Conservation (phyloP, 306 rosid genomes). For the Pterocarpus macrocarpus region DNA sequence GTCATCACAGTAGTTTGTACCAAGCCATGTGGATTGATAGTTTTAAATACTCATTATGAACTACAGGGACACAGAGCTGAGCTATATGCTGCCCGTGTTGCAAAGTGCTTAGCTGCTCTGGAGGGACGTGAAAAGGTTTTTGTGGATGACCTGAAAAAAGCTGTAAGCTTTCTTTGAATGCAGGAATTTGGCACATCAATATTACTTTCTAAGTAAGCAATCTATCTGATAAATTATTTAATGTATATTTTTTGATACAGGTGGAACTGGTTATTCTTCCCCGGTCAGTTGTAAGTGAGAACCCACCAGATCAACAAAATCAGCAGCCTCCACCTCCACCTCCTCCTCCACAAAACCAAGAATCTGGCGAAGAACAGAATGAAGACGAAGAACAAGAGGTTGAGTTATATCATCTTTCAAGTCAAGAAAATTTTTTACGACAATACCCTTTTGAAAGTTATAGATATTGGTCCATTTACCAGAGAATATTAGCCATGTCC, state of each 20-base stretch:
- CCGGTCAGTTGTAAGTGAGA: slow-evolving; percentile 77
- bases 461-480: slow-evolving; percentile 30
- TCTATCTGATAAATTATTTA: slow-evolving; percentile 9
- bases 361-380: slow-evolving; percentile 82
- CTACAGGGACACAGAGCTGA: slow-evolving; percentile 98
- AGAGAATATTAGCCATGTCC: slow-evolving; percentile 30
- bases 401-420: slow-evolving; percentile 45
- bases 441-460: background rate
- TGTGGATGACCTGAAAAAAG: slow-evolving; percentile 94
- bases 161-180: slow-evolving; percentile 71
- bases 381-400: slow-evolving; percentile 92
- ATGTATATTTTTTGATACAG: slow-evolving; percentile 58
- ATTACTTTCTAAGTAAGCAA: slow-evolving; percentile 33
- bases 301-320: slow-evolving; percentile 92
- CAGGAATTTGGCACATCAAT: slow-evolving; percentile 25
- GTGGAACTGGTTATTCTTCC: slow-evolving; percentile 97
- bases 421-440: slow-evolving; percentile 34
- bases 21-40: slow-evolving; percentile 36
- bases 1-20: slow-evolving; percentile 16
- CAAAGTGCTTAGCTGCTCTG: slow-evolving; percentile 90
- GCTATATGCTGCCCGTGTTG: slow-evolving; percentile 96
- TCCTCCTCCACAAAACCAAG: slow-evolving; percentile 96
- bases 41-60: slow-evolving; percentile 43
- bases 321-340: slow-evolving; percentile 98
- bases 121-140: slow-evolving; percentile 96